A percentile compares a stretch with the other conserved stretches of the same genome.
These are phyloP conservation scores for Pythium coloratum DNA, from an alignment of 352 stramenopile genomes.

Conservation along the genomic window DNA sequence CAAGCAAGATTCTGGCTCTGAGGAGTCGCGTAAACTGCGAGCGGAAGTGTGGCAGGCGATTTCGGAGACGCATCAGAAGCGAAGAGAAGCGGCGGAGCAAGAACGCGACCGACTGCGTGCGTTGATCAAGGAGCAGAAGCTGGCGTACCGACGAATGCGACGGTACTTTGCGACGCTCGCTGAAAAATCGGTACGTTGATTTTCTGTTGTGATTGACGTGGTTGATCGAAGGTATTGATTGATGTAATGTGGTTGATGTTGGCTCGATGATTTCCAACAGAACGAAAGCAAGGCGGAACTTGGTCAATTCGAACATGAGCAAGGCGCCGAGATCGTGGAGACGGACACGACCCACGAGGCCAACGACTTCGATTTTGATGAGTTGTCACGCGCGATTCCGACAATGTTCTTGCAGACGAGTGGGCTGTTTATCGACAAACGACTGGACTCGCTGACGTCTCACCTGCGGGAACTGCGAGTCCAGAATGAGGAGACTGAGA, in stretches of 20 bases:
- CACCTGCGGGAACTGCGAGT: conserved; percentile 8
- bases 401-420: conserved; percentile 14
- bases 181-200: conserved; percentile 1
- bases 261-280: no score
- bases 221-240: no score
- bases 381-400: conserved; percentile 12
- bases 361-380: conserved; percentile 5
- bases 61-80: conserved; percentile 11
- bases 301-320: not conserved
- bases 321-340: not conserved
- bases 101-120: conserved; percentile 11
- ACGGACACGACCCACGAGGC: not conserved
- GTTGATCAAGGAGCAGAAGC: conserved; percentile 14
- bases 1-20: not conserved
- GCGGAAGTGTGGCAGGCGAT: conserved; percentile 18
- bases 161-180: conserved; percentile 6
- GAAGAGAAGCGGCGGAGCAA: conserved; percentile 11
- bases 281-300: no score
- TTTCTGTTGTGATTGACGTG: no score
- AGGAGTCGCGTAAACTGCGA: conserved; percentile 12
- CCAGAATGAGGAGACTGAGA: conserved; percentile 10
- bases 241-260: no score
- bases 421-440: conserved; percentile 10
- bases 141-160: conserved; percentile 13
- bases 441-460: conserved; percentile 3